Base-by-base conservation (phyloP, 1,139 yeast species). In the Pichia norvegensis region DNA sequence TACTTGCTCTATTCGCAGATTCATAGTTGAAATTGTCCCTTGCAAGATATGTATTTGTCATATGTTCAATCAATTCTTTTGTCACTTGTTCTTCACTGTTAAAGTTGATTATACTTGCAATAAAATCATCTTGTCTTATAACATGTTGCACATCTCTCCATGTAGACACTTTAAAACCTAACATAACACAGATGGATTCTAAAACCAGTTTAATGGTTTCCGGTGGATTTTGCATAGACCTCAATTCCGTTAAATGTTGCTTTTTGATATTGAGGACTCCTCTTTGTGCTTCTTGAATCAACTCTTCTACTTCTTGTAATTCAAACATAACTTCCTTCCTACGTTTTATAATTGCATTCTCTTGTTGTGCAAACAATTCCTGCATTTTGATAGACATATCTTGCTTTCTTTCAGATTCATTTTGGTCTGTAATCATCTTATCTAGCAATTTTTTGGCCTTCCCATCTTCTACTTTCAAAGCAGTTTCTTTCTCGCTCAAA, bases 201-300 rank as follows among this genome's bases (percentile, higher is more conserved):
- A 92, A 67, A 0, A 95, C 81, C 61, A 85, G 65, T 57, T 86
- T 87, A 4, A 92, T 94, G 0, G 94, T 83, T 11, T 79, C 82
- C 0, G 98, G 98, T 0, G 98, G 98, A 52, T 87, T 86, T 4
- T 78, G 65, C 95, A 92, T 85, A 33, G 96, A 83, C 57, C 96
- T 69, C 36, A 92, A 69, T 63, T 92, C 98, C 0, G 95, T 85
- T 40, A 92, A 70, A 58, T 92, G 97, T 52, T 86, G 95, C 61
- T 90, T 92, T 63, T 88, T 88, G 53, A 92, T 92, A 57, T 86
- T 85, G 55, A 85, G 85, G 16, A 92, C 97, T 23, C 95, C 95
- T 50, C 76, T 67, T 57, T 83, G 86, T 0, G 97, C 97, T 53
- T 84, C 95, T 3, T 76, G 53, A 6, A 90, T 83, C 1, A 94